Evolutionary conservation across 2,329 filamentous ascomycete genomes (phyloP).

Genomic region (Clarireedia paspali): DNA sequence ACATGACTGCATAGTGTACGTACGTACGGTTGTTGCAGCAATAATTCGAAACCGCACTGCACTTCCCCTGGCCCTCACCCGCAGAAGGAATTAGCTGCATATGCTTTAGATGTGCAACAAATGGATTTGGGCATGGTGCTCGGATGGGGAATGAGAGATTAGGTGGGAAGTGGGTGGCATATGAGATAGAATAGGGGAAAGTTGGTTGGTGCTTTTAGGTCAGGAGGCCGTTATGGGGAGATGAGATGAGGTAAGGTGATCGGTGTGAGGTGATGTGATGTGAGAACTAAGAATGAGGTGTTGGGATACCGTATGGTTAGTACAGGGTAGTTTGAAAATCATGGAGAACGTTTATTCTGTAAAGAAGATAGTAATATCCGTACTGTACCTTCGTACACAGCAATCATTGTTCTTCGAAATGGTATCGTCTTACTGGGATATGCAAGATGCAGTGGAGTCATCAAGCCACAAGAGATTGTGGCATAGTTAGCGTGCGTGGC

Average conservation of each 20-base stretch:
- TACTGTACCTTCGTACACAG: too few relatives aligned
- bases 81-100: conserved; percentile 1
- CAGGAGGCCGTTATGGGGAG: neutral
- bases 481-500: too few relatives aligned
- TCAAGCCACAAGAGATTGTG: too few relatives aligned
- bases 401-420: too few relatives aligned
- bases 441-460: too few relatives aligned
- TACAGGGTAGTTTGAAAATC: too few relatives aligned
- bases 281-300: neutral
- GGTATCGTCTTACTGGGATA: too few relatives aligned
- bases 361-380: too few relatives aligned
- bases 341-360: too few relatives aligned
- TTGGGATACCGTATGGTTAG: too few relatives aligned
- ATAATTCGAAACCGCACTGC: too few relatives aligned
- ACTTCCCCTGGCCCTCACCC: neutral
- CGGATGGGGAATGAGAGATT: neutral
- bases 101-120: conserved; percentile 1
- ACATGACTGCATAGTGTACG: too few relatives aligned
- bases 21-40: neutral
- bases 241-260: neutral
- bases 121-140: neutral
- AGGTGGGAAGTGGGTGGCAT: neutral
- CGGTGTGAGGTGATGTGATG: neutral
- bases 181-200: neutral
- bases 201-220: neutral